phyloP scores from a whole-genome alignment of 495 filamentous ascomycete species.

The Penicillium cataractarum region DNA sequence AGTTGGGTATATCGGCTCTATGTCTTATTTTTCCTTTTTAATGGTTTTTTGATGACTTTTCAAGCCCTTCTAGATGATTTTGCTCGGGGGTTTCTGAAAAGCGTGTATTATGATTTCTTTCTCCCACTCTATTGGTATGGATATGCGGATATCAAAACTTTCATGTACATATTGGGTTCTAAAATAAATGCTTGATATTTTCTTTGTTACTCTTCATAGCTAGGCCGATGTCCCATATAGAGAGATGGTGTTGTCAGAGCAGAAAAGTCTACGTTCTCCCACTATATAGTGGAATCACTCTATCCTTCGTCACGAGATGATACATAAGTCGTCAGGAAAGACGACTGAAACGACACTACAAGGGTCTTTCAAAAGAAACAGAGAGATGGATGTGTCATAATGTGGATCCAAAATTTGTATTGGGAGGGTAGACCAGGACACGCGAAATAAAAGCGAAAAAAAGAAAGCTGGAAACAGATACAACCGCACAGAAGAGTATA shows the following conservation, averaged over 20 bases:
- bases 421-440: conserved; percentile 3
- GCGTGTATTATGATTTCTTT: not conserved
- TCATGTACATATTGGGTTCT: conserved; percentile 4
- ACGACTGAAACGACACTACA: too few species aligned
- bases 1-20: not conserved
- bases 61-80: not conserved
- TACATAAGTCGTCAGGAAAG: too few species aligned
- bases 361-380: too few species aligned
- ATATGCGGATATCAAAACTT: not conserved
- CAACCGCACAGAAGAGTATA: conserved; percentile 28
- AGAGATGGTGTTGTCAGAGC: too few species aligned
- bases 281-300: too few species aligned
- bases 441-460: conserved; percentile 12
- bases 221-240: not conserved
- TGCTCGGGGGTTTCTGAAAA: not conserved
- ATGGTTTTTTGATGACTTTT: not conserved
- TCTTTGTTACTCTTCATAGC: not conserved
- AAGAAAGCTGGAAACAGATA: conserved; percentile 18
- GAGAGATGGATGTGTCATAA: not conserved
- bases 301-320: too few species aligned
- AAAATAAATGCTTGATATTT: conserved; percentile 2
- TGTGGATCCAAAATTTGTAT: conserved; percentile 7
- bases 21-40: not conserved
- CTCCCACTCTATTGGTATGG: not conserved
- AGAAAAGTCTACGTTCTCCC: too few species aligned